phyloP scores from a whole-genome alignment of 2,329 filamentous ascomycete genomes.

The Teratosphaeria pseudoeucalypti region DNA sequence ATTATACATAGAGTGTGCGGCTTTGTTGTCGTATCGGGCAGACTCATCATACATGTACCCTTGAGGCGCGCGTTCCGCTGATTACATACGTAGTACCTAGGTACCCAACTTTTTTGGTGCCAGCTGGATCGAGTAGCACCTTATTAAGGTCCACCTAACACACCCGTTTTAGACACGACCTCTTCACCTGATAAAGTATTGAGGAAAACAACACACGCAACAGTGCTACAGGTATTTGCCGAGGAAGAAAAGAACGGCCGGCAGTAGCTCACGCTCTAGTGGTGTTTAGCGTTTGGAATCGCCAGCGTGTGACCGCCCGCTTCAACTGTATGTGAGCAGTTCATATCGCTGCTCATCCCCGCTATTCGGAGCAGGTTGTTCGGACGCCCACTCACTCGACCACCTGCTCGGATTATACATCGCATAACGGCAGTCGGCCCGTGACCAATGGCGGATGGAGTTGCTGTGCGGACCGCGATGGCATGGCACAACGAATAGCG shows the following conservation, averaged over 20 bases:
- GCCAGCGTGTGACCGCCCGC: neutral
- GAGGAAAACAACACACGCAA: neutral
- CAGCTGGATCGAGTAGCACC: no score
- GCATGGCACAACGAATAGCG: neutral
- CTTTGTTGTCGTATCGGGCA: no score
- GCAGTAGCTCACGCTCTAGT: neutral
- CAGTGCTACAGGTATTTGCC: neutral
- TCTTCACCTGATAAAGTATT: neutral
- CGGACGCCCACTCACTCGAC: neutral
- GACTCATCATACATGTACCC: no score
- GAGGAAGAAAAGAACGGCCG: neutral
- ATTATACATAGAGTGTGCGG: no score
- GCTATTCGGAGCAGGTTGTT: neutral
- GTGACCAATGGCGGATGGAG: constrained; percentile 9
- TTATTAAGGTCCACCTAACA: neutral
- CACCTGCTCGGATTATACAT: neutral
- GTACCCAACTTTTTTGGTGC: no score
- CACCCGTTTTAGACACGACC: neutral
- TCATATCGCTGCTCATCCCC: neutral
- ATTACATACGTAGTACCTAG: no score
- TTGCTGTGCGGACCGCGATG: neutral
- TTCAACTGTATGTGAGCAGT: neutral
- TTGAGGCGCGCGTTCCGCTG: no score
- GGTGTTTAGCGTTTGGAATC: neutral
- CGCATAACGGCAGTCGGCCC: neutral